Evolutionary conservation across 2,329 filamentous ascomycete genomes (phyloP), one percentile per base, ranked within the genome.

Genomic region (Penicillium sp.): DNA sequence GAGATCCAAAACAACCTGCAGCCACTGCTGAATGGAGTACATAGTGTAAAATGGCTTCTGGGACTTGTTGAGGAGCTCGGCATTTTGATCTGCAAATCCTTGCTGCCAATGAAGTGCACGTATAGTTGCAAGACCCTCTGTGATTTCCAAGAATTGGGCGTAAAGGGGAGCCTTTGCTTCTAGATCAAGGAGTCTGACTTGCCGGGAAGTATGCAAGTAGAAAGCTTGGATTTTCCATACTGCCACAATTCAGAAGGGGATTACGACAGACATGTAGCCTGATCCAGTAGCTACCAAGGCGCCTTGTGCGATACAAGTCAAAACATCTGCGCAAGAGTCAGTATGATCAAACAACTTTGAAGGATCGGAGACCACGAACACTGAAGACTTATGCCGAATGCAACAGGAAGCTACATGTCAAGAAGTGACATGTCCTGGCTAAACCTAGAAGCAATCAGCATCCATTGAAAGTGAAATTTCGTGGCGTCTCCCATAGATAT

Each of bases 131-230:
- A 84, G 62, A 0, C 82, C 82, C 8, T 74, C 69, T 1, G 82
- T 62, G 0, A 79, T 80, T 55, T 84, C 82, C 6, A 77, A 84
- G 9, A 29, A 83, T 41, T 83, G 78, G 1, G 80, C 78, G 62
- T 80, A 82, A 0, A 84, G 70, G 27, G 27, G 27, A 29, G 27
- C 27, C 27, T 29, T 29, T 29, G 9, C 27, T 29, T 29, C 27
- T 29, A 29, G 27, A 29, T 29, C 27, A 29, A 0, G 80, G 29
- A 82, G 75, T 55, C 83, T 76, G 6, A 82, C 65, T 56, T 80
- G 78, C 2, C 78, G 72, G 0, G 78, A 78, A 2, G 79, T 80
- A 21, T 73, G 77, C 4, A 81, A 75, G 60, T 82, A 82, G 60
- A 78, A 72, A 54, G 67, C 72, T 58, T 82, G 79, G 7, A 82